Conservation (phyloP, 768 basidiomycete genomes). For the Sarcomyxa edulis region DNA sequence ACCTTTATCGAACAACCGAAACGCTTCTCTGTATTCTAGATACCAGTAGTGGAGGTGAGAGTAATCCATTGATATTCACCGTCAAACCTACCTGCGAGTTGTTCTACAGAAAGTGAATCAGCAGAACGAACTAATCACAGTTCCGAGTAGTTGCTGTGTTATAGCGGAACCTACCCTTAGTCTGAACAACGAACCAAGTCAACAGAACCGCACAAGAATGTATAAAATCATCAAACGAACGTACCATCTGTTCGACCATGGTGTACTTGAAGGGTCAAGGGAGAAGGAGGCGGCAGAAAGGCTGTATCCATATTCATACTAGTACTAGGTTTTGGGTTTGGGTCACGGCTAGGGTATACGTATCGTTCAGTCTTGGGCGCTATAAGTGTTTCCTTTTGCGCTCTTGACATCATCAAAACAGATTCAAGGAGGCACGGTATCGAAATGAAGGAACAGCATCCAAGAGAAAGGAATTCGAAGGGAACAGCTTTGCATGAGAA, state of each 20-base stretch:
- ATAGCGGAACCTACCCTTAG: conserved; percentile 51
- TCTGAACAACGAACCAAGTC: conserved; percentile 26
- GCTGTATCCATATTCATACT: too few relatives aligned
- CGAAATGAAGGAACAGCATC: too few relatives aligned
- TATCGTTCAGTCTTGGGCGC: too few relatives aligned
- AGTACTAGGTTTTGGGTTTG: too few relatives aligned
- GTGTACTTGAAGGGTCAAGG: too few relatives aligned
- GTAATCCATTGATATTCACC: not conserved
- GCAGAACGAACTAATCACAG: conserved; percentile 5
- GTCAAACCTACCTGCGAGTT: conserved; percentile 72
- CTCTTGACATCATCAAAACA: too few relatives aligned
- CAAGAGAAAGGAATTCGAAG: too few relatives aligned
- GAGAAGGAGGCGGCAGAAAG: too few relatives aligned
- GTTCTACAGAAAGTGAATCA: conserved; percentile 60
- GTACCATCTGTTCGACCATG: conserved; percentile 60
- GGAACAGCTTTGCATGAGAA: too few relatives aligned
- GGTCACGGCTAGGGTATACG: too few relatives aligned
- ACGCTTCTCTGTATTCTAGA: conserved; percentile 96
- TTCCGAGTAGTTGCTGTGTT: conserved; percentile 5
- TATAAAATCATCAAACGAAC: conserved; percentile 14
- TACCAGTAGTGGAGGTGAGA: conserved; percentile 5
- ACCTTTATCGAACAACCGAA: conserved; percentile 97
- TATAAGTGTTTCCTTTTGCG: too few relatives aligned
- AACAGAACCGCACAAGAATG: conserved; percentile 9
- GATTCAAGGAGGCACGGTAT: too few relatives aligned